Evolutionary conservation across 2,329 filamentous ascomycete genomes (phyloP), one percentile per base, ranked within the genome.

Genomic region (Nemania abortiva): DNA sequence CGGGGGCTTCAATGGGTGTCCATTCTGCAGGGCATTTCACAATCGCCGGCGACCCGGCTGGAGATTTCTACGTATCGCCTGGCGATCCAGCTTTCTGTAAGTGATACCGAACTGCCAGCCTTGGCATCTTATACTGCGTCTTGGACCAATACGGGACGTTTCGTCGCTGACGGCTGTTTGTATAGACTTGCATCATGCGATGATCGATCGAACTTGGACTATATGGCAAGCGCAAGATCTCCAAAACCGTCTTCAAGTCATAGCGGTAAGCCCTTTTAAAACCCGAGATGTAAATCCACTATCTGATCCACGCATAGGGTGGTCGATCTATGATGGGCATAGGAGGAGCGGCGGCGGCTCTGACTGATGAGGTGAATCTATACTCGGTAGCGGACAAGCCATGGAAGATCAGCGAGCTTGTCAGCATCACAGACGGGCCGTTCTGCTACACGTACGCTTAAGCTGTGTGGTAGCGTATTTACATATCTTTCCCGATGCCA

Each of bases 21-120:
- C 82, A 82, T 65, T 76, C 77, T 3, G 81, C 75, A 0, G 81
- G 81, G 0, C 82, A 84, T 71, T 82, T 79, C 70, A 77, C 78
- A 24, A 76, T 83, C 0, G 78, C 78, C 1, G 80, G 80, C 24
- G 80, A 81, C 39, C 79, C 79, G 1, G 80, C 76, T n/a, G 71
- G 75, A 6, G 79, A 81, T 63, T 73, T 77, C 10, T 79, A 72
- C 69, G 72, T 73, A 18, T 79, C 78, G 9, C 73, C 75, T 24
- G 74, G 73, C 7, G 77, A 80, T 45, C 78, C 77, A 1, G 73
- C 70, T 7, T 72, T 73, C 62, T 70, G 69, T 72, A 60, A 3
- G 68, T 60, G 10, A 34, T 13, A 27, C 18, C 45, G 31, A 20
- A 15, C 11, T 24, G 9, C 18, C 13, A 20, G n/a, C 11, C 2